phyloP scores from a whole-genome alignment of 805 yeast species.

The Kuraishia floccosa region DNA sequence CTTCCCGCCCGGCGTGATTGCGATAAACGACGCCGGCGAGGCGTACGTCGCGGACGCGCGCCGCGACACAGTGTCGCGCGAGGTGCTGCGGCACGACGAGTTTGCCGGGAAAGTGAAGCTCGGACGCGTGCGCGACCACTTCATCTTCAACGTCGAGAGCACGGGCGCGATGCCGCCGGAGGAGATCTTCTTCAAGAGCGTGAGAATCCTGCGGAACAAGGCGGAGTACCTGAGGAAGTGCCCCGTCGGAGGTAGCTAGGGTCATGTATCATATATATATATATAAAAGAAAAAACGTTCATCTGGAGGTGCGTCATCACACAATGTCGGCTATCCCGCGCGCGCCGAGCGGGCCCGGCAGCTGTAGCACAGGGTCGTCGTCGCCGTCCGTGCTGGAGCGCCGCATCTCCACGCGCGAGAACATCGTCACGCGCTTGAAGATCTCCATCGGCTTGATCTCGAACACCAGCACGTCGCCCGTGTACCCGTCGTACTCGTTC shows the following conservation, averaged over 20 bases:
- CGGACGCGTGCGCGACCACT: slow-evolving; percentile 87
- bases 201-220: slow-evolving; percentile 76
- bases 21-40: slow-evolving; percentile 47
- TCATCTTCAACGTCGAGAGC: slow-evolving; percentile 88
- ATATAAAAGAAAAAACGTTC: too few relatives aligned
- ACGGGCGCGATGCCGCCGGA: slow-evolving; percentile 97
- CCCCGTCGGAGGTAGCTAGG: too few relatives aligned
- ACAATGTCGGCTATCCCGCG: too few relatives aligned
- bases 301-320: too few relatives aligned
- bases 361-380: too few relatives aligned
- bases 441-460: slow-evolving; percentile 21
- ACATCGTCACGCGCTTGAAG: slow-evolving; percentile 7
- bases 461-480: slow-evolving; percentile 26
- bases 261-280: too few relatives aligned
- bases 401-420: slow-evolving; percentile 9
- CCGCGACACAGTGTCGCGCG: slow-evolving; percentile 94
- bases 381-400: slow-evolving; percentile 3
- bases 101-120: slow-evolving; percentile 81
- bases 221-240: slow-evolving; percentile 70
- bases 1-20: slow-evolving; percentile 91
- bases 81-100: slow-evolving; percentile 88
- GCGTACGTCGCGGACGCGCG: slow-evolving; percentile 86
- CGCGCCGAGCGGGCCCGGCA: too few relatives aligned
- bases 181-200: slow-evolving; percentile 87
- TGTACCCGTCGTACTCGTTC: slow-evolving; percentile 28